Base-by-base conservation (phyloP, 2,329 filamentous ascomycete species). In the Ceratocystis ficicola region DNA sequence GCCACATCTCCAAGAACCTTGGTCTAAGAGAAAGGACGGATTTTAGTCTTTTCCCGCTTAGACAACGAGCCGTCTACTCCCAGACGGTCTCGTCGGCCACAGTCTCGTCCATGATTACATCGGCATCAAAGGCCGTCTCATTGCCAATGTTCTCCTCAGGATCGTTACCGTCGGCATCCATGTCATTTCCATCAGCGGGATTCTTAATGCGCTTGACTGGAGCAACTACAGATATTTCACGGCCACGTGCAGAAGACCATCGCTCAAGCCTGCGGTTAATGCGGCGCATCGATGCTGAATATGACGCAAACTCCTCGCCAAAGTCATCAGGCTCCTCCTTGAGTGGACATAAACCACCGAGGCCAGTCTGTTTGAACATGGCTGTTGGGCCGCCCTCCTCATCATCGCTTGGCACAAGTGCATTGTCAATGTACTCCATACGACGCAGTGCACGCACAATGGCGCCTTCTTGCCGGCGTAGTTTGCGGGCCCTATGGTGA, bases 241-340 rank as follows among this genome's bases (percentile, higher is more conserved):
- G 70, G n/a, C 76, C 75, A 10, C 74, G 76, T 2, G 76, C 75
- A n/a, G 77, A 76, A 61, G 84, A 80, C 89, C 89, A 93, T 41
- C 89, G 81, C 64, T 81, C 77, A n/a, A 93, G 76, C 50, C 89
- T 80, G 32, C 89, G 81, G 22, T 80, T 77, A 0, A 81, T 80
- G 17, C 87, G 81, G 64, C 86, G 78, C 20, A 93, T 75, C 6
- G 88, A 82, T 10, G 87, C 83, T 3, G 84, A 82, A 67, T 89
- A 86, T 1, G 83, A 79, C 65, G 81, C 80, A 5, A 84, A 80
- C 73, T 93, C 88, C 73, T 93, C 89, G 55, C 89, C 89, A 70
- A 85, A 88, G 74, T 93, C 89, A 68, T 90, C 86, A 0, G 79
- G 75, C 72, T 92, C 88, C 17, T 76, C 75, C 22, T 76, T 75